Base-by-base conservation (phyloP, 2,329 filamentous ascomycete species). In the Ophidiomyces ophidiicola region DNA sequence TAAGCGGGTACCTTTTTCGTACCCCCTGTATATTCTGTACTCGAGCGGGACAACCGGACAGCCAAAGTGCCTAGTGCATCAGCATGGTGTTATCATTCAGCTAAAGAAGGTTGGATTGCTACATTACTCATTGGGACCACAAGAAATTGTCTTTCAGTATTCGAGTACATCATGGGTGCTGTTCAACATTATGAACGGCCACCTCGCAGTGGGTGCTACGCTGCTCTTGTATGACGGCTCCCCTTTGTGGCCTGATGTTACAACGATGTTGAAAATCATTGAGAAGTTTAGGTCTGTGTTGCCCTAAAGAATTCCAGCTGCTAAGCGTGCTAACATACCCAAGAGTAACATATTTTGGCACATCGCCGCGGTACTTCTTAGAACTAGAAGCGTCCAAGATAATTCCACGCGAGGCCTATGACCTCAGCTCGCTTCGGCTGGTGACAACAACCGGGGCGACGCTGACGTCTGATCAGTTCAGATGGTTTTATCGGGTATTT, bases 151-250 rank as follows among this genome's bases (percentile, higher is more conserved):
- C 18, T 58, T 68, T 42, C 64, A 68, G 42, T 69, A 66, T 48
- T 61, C 57, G 4, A 64, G 56, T 30, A 68, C 64, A 1, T 64
- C 62, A 5, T 69, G 66, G 66, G 59, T 67, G 1, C 54, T 68
- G n/a, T 66, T 60, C 51, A 63, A 64, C 46, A 58, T 64, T 29
- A 63, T 64, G 60, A 57, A 61, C 39, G 60, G 60, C 19, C 58
- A 64, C 44, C 51, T 64, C n/a, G 55, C 58, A 8, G 56, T 56
- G 19, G 63, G 63, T n/a, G 56, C 42, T 26, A 41, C 42, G 2
- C n/a, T 42, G 6, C 14, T 45, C 6, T 54, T 61, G 32, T 68
- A 67, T 49, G 62, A 66, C 40, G 64, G 64, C 14, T 61, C 57
- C 1, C 61, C 63, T 0, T 50, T 66, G 29, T 63, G 59, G 49